Evolutionary conservation across 2,329 filamentous ascomycete genomes (phyloP), one percentile per base, ranked within the genome.

Genomic region (Fusarium concolor): DNA sequence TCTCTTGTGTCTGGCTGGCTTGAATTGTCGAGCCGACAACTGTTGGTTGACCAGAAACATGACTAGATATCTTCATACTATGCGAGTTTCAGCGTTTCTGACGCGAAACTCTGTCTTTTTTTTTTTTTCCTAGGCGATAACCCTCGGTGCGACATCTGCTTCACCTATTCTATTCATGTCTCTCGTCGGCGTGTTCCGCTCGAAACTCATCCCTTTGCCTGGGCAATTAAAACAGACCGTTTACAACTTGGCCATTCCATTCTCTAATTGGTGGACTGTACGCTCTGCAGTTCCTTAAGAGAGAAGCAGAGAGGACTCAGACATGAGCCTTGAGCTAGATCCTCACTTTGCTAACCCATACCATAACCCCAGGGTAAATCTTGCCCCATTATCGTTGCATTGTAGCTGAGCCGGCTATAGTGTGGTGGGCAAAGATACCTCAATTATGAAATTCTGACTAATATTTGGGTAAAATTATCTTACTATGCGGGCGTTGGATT

Each of bases 311-410:
- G 29, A 57, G 60, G 65, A 56, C 65, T 68, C 65, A 68, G 45
- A 57, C 52, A 42, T 68, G 60, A 65, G 65, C 56, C 65, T 65
- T 56, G 53, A 20, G 35, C 38, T 43, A 35, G 14, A 59, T 39
- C 38, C 33, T 63, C 56, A 20, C 33, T 44, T 37, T 50, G n/a
- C 37, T 37, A 57, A 55, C 39, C 59, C 45, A 60, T 65, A 46
- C 33, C 26, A 35, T 35, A 47, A 54, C 52, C 63, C 53, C 43
- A 54, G 62, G 57, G 47, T 58, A 57, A 67, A 68, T 65, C 56
- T 58, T 62, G 33, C 59, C 60, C 65, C 49, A 56, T 49, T 20
- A 26, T 57, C n/a, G 49, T 65, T 64, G 28, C 59, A 52, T 59
- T 37, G 51, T 52, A 60, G 51, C 33, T 64, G 51, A 45, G 28